Evolutionary conservation across 768 basidiomycete genomes (phyloP).

Genomic region (Cystobasidium tubakii): DNA sequence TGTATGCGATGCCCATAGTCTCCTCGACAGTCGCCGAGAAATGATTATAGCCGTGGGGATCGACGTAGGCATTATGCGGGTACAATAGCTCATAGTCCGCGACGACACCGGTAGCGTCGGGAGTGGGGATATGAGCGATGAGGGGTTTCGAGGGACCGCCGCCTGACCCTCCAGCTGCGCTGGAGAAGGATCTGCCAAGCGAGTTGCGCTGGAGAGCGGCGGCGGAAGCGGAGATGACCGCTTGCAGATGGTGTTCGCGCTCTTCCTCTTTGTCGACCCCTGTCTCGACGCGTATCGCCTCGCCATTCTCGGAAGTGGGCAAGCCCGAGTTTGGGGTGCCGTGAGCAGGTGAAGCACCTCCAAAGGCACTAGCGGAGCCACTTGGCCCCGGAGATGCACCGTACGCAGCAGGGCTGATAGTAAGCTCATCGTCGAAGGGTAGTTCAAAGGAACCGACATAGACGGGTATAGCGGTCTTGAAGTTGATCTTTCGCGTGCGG

Average conservation of each 20-base stretch:
- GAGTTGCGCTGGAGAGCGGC: slow-evolving; percentile 44
- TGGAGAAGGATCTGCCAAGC: neutral
- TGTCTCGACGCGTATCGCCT: slow-evolving; percentile 42
- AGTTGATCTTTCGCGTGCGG: slow-evolving; percentile 47
- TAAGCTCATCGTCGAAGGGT: slow-evolving; percentile 36
- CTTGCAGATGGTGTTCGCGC: slow-evolving; percentile 53
- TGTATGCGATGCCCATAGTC: slow-evolving; percentile 71
- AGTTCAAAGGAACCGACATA: slow-evolving; percentile 41
- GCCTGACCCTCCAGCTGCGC: slow-evolving; percentile 3
- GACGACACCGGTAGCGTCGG: slow-evolving; percentile 75
- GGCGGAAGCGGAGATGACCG: slow-evolving; percentile 51
- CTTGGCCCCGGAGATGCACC: neutral
- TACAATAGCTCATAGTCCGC: slow-evolving; percentile 75
- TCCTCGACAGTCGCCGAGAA: slow-evolving; percentile 85
- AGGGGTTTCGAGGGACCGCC: slow-evolving; percentile 51
- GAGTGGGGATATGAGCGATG: slow-evolving; percentile 80
- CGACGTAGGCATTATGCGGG: slow-evolving; percentile 62
- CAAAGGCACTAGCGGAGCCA: neutral
- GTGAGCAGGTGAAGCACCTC: slow-evolving; percentile 7
- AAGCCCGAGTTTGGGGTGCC: neutral
- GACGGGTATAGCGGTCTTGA: slow-evolving; percentile 46
- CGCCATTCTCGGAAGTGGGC: slow-evolving; percentile 28
- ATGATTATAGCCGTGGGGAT: slow-evolving; percentile 69
- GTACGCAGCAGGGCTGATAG: slow-evolving; percentile 36
- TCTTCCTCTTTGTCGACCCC: slow-evolving; percentile 48